Percentiles rank a stretch among this genome's conserved stretches.
Conservation (phyloP, 2,329 filamentous ascomycete species). For the Xenoacremonium recifei region DNA sequence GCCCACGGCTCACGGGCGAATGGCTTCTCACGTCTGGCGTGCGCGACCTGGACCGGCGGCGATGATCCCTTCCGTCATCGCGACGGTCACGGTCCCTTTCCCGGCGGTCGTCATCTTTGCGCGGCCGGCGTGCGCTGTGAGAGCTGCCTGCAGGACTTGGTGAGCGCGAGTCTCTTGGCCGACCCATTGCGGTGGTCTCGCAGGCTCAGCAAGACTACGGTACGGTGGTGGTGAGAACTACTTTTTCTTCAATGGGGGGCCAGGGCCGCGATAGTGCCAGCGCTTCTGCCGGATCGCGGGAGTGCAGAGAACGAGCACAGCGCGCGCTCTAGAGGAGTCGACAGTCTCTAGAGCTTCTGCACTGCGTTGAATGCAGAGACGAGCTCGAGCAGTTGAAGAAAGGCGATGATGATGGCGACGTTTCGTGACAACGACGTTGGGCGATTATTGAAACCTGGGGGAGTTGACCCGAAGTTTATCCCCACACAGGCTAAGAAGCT, state of each 20-base stretch:
- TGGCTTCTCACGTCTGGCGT: conserved; percentile 59
- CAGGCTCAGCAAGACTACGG: conserved; percentile 39
- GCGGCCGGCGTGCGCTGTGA: conserved; percentile 67
- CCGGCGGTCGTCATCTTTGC: conserved; percentile 60
- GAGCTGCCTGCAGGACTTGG: conserved; percentile 91
- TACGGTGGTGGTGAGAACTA: conserved; percentile 38
- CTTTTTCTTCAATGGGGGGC: conserved; percentile 29
- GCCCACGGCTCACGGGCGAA: conserved; percentile 15
- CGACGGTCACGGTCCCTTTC: conserved; percentile 52
- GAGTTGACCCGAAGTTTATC: conserved; percentile 14
- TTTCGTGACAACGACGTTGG: conserved; percentile 8
- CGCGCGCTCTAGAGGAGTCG: too few relatives aligned
- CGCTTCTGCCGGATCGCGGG: conserved; percentile 14
- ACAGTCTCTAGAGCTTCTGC: background rate
- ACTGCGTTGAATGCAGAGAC: background rate
- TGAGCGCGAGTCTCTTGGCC: conserved; percentile 74
- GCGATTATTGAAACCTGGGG: conserved; percentile 16
- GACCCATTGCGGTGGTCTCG: conserved; percentile 54
- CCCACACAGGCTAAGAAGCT: background rate
- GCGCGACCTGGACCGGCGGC: conserved; percentile 59
- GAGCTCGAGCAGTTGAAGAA: conserved; percentile 5
- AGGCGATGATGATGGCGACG: conserved; percentile 9
- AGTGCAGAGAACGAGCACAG: too few relatives aligned
- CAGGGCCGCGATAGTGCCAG: conserved; percentile 20
- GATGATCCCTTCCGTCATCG: conserved; percentile 48